Base-by-base conservation (phyloP, 2,329 filamentous ascomycete genomes). In the Verticillium dahliae region DNA sequence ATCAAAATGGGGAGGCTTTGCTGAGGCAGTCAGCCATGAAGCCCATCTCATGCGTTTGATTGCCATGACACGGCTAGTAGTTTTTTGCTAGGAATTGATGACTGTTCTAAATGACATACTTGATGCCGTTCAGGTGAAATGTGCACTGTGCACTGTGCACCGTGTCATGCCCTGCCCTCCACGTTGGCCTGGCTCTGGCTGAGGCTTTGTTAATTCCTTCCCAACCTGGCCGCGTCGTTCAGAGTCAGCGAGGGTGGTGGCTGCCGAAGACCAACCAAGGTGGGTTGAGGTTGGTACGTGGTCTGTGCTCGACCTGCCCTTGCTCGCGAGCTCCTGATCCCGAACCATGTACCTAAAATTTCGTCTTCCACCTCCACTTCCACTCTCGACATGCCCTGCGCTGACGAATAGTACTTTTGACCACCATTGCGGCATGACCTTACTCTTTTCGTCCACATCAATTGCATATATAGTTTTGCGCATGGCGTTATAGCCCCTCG, bases 1-100 rank as follows among this genome's bases (percentile, higher is more conserved):
- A 66, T 67, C 66, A 63, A 71, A 69, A 69, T 72, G 72, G 69
- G 71, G 69, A 67, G 69, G 72, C 69, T 70, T 68, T 66, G 71
- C 72, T 72, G 72, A 74, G 71, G 71, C 72, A 70, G 71, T 71
- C 67, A 72, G 72, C 69, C 67, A 73, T 69, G 70, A 72, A 68
- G 73, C 72, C 63, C 72, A 71, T 75, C 68, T 69, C 62, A 68
- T 69, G 67, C 68, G 71, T 71, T 72, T 72, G 60, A 61, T 74
- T 74, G 62, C 62, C 66, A 65, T 69, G 67, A 71, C 67, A 71
- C 71, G 68, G 69, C 73, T 79, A 52, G 73, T 79, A 76, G 75
- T 31, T 77, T 74, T 75, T 74, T 73, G 73, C 73, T 69, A 75
- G 77, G 72, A 76, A 72, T 75, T 74, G 69, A 73, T 74, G 71